Conservation (phyloP, 257 asterid genomes). For the Plantago ovata region DNA sequence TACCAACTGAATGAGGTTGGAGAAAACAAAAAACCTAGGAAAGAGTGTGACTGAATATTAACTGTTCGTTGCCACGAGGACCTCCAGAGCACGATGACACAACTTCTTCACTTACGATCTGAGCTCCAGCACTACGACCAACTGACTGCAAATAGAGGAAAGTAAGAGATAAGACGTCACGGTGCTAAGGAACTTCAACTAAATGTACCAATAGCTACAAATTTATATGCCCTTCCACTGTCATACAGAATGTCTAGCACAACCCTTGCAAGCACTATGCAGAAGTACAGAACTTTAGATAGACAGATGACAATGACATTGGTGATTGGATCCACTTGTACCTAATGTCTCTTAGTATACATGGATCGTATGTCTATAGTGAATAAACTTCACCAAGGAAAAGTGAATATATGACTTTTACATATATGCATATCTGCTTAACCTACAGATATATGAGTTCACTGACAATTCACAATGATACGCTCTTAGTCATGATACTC, state of each 20-base stretch:
- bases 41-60: slow-evolving; percentile 23
- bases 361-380: no score
- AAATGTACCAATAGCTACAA: background rate
- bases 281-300: background rate
- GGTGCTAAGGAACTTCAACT: no score
- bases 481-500: slow-evolving; percentile 6
- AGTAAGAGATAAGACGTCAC: no score
- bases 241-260: background rate
- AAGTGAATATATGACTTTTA: no score
- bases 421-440: no score
- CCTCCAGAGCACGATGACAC: slow-evolving; percentile 78
- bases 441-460: no score
- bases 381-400: no score
- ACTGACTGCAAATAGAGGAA: slow-evolving; percentile 45
- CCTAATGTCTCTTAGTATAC: no score
- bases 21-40: background rate
- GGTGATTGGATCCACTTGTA: background rate
- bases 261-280: slow-evolving; percentile 11
- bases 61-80: slow-evolving; percentile 93
- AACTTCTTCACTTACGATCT: slow-evolving; percentile 60
- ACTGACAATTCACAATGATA: background rate
- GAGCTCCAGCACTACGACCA: slow-evolving; percentile 63
- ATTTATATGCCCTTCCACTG: slow-evolving; percentile 5
- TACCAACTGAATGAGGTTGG: background rate
- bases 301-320: background rate